phyloP scores from a whole-genome alignment of 192 early-diverging fungal genomes.

The Thamnidium elegans region DNA sequence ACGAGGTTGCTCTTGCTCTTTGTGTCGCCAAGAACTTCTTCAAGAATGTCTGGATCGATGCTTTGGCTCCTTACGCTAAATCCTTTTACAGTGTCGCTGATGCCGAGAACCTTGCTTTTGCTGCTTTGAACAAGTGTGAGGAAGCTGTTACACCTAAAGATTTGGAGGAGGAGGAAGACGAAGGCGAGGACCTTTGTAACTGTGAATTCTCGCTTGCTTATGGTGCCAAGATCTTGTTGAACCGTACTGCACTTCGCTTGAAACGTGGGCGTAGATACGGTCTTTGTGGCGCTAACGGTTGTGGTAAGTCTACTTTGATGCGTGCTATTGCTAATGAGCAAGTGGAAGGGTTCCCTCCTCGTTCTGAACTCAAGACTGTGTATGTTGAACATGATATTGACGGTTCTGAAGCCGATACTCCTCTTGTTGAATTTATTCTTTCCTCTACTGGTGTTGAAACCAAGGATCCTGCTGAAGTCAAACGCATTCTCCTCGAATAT shows the following conservation, averaged over 20 bases:
- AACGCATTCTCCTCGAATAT: constrained; percentile 53
- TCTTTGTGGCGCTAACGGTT: constrained; percentile 81
- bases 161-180: constrained; percentile 47
- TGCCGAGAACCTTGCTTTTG: constrained; percentile 44
- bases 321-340: constrained; percentile 81
- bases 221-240: constrained; percentile 79
- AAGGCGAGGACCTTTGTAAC: constrained; percentile 62
- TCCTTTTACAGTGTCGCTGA: constrained; percentile 55
- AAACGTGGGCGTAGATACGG: constrained; percentile 79
- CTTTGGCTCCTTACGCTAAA: constrained; percentile 54
- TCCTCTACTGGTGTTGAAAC: constrained; percentile 55
- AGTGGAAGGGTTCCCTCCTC: constrained; percentile 78
- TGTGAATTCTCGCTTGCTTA: constrained; percentile 82
- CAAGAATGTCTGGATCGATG: constrained; percentile 62
- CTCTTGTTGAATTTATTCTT: constrained; percentile 66
- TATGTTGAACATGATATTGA: constrained; percentile 80
- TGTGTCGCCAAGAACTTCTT: constrained; percentile 62
- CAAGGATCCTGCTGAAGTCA: constrained; percentile 49
- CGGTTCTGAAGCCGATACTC: constrained; percentile 67
- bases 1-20: constrained; percentile 56
- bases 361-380: constrained; percentile 69
- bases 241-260: constrained; percentile 60
- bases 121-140: constrained; percentile 45
- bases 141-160: constrained; percentile 42
- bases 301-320: constrained; percentile 85